Evolutionary conservation across 805 yeast genomes (phyloP).

Genomic region (Teunomyces gatunensis): DNA sequence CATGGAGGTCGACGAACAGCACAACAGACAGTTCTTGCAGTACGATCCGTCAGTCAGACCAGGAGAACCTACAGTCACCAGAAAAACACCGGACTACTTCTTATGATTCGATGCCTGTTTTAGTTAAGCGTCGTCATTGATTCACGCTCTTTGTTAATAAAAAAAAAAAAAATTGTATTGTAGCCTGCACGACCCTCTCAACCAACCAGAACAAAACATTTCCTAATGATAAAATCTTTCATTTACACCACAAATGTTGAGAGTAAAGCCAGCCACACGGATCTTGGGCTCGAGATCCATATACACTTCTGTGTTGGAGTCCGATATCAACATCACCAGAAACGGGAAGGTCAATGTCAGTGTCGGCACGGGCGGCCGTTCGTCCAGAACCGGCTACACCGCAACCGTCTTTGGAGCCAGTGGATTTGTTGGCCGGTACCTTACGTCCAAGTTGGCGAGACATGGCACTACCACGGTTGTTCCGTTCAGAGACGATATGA

Average conservation of each 20-base stretch:
- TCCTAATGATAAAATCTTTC: conserved; percentile 9
- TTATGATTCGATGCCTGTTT: conserved; percentile 41
- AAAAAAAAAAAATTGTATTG: neutral
- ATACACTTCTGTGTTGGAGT: conserved; percentile 41
- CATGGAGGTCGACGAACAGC: conserved; percentile 96
- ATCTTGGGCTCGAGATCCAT: conserved; percentile 23
- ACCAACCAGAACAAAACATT: conserved; percentile 31
- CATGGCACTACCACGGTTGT: conserved; percentile 77
- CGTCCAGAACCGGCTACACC: conserved; percentile 83
- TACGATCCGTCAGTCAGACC: conserved; percentile 97
- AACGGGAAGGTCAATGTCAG: conserved; percentile 71
- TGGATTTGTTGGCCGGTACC: conserved; percentile 74
- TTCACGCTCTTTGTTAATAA: neutral
- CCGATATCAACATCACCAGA: conserved; percentile 70
- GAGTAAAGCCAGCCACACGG: conserved; percentile 8
- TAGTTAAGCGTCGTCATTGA: neutral
- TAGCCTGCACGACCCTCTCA: conserved; percentile 8
- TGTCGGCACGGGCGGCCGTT: conserved; percentile 77
- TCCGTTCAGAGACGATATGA: conserved; percentile 80
- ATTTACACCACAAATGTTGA: conserved; percentile 9
- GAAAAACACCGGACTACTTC: conserved; percentile 97
- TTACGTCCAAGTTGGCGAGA: conserved; percentile 70
- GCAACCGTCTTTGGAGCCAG: conserved; percentile 86
- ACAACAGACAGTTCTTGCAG: conserved; percentile 86
- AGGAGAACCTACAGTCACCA: conserved; percentile 95